Conservation (phyloP, 1,284 basidiomycete genomes). For the Moesziomyces sp. region DNA sequence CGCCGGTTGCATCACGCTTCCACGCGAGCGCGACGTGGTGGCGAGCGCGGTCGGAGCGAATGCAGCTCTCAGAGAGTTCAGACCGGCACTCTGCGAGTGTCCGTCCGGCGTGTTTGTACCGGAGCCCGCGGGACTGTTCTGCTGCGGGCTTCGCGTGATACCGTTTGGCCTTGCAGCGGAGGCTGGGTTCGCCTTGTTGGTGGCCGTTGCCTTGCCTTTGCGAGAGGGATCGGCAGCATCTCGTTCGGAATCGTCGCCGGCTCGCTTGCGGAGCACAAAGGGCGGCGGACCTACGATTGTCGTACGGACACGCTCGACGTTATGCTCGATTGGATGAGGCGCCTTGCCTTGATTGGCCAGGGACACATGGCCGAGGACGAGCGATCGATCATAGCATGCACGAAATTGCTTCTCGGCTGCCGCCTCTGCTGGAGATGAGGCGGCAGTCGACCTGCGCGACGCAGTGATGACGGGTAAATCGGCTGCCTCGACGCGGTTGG, state of each 20-base stretch:
- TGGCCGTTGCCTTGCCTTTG: slow-evolving; percentile 20
- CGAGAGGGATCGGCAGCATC: neutral
- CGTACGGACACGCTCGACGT: slow-evolving; percentile 61
- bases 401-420: slow-evolving; percentile 34
- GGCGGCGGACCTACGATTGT: slow-evolving; percentile 62
- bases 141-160: slow-evolving; percentile 10
- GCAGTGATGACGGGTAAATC: slow-evolving; percentile 51
- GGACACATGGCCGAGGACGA: slow-evolving; percentile 52
- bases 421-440: slow-evolving; percentile 3
- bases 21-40: slow-evolving; percentile 15
- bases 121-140: slow-evolving; percentile 24
- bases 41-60: slow-evolving; percentile 33
- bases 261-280: slow-evolving; percentile 6
- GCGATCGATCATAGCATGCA: slow-evolving; percentile 55
- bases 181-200: slow-evolving; percentile 11
- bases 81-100: slow-evolving; percentile 15
- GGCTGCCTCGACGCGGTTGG: slow-evolving; percentile 40
- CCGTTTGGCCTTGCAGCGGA: slow-evolving; percentile 4
- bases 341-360: slow-evolving; percentile 54
- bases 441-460: slow-evolving; percentile 1
- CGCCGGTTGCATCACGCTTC: slow-evolving; percentile 41
- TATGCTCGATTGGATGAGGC: slow-evolving; percentile 54
- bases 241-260: neutral
- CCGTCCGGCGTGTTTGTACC: slow-evolving; percentile 40
- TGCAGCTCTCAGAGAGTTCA: slow-evolving; percentile 25